These are phyloP conservation scores for Aspergillus jensenii DNA, from an alignment of 2,329 filamentous ascomycete genomes.

Conservation along the genomic window DNA sequence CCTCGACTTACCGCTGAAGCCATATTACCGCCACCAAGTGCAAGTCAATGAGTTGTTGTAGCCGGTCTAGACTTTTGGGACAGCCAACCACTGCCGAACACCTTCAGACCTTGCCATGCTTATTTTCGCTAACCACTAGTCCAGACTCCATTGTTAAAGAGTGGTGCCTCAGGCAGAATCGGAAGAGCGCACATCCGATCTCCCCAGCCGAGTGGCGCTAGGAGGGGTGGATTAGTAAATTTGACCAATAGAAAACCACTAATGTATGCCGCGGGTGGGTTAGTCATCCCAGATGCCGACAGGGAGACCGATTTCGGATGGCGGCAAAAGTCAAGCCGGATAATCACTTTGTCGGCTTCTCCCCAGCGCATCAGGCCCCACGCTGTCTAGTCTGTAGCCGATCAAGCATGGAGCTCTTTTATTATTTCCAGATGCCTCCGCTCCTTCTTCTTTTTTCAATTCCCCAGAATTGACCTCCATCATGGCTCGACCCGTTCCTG, in stretches of 20 bases:
- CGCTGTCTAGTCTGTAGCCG: slow-evolving; percentile 15
- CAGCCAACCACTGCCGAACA: no score
- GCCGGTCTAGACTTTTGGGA: no score
- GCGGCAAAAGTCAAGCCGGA: slow-evolving; percentile 19
- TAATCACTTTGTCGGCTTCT: slow-evolving; percentile 30
- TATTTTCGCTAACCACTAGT: no score
- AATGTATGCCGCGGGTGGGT: neutral
- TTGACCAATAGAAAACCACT: neutral
- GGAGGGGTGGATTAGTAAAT: no score
- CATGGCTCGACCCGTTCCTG: slow-evolving; percentile 31
- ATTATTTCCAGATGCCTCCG: slow-evolving; percentile 6
- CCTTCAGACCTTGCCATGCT: no score
- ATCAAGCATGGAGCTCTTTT: slow-evolving; percentile 19
- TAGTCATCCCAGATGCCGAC: neutral
- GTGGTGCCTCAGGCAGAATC: no score
- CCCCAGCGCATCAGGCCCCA: slow-evolving; percentile 11
- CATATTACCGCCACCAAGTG: no score
- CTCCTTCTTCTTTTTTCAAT: slow-evolving; percentile 10
- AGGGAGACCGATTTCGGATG: slow-evolving; percentile 14
- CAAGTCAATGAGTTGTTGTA: no score
- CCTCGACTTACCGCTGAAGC: no score
- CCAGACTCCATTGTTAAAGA: no score
- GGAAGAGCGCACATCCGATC: no score
- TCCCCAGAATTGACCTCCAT: slow-evolving; percentile 16
- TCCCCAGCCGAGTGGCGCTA: no score